Base-by-base conservation (phyloP, 2,329 filamentous ascomycete genomes). In the Paraconiothyrium brasiliense region DNA sequence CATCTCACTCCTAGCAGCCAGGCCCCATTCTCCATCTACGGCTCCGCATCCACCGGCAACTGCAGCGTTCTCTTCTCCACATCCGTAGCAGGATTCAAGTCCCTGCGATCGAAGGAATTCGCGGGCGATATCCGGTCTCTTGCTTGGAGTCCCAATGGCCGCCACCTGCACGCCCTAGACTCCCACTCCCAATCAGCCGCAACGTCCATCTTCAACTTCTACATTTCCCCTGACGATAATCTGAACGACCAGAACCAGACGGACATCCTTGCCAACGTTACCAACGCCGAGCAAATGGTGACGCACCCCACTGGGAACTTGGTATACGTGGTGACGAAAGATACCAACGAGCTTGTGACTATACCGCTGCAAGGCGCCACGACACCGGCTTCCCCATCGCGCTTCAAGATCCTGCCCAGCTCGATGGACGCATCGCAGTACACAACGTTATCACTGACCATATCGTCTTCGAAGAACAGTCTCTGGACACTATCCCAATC, bases 401-500 rank as follows among this genome's bases (percentile, higher is more conserved):
- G 66, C 8, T 66, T 62, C 39, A 65, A 59, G 11, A 30, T 70
- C 4, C 60, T 70, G 7, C 66, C 66, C 2, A 60, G 58, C 27
- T 61, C 60, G 3, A 58, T 69, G 5, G 62, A 69, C 20, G 37
- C 57, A 4, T 49, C 51, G 10, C 60, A 59, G 24, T 72, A 62
- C 51, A 62, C 54, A 2, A 69, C 70, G 1, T 56, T 63, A 2
- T 61, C 63, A 1, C 30, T 72, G 4, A 61, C 70, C 13, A 67
- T 71, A 8, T 62, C 63, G 14, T 61, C 67, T 10, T 70, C 70
- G 3, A 67, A 64, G 30, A 47, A 34, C 1, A 67, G 54, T 11
- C 66, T 72, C 16, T 72, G 68, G 67, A 67, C 70, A 1, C 60
- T 72, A 4, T 70, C 70, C 7, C 67, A 66, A 16, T 69, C 70